Conservation (phyloP, 495 filamentous ascomycete genomes). For the Penicillium simplicissimum region DNA sequence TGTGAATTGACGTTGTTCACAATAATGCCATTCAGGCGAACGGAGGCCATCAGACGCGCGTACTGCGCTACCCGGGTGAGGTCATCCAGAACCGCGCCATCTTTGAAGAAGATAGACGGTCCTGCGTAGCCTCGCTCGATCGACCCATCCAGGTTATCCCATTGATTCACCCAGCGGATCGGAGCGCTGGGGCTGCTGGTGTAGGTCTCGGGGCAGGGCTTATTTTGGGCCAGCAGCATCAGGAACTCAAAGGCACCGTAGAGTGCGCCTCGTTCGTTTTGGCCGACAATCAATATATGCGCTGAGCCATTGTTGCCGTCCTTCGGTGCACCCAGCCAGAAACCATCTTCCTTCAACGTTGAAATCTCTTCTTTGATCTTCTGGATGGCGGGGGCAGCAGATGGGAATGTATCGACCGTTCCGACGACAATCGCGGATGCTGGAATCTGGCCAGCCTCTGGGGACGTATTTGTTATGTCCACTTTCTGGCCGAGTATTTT, state of each 20-base stretch:
- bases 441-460: background rate
- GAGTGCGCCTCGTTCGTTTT: slow-evolving; percentile 65
- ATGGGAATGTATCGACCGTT: background rate
- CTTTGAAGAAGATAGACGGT: slow-evolving; percentile 62
- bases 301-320: slow-evolving; percentile 29
- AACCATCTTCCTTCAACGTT: background rate
- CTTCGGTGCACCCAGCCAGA: slow-evolving; percentile 8
- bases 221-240: slow-evolving; percentile 57
- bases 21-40: slow-evolving; percentile 63
- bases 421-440: background rate
- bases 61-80: slow-evolving; percentile 58
- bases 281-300: slow-evolving; percentile 53
- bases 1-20: slow-evolving; percentile 74
- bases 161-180: slow-evolving; percentile 68
- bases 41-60: slow-evolving; percentile 63
- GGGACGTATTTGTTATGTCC: background rate
- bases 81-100: slow-evolving; percentile 52
- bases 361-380: background rate
- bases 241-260: slow-evolving; percentile 70
- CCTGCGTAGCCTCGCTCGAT: slow-evolving; percentile 68
- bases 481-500: slow-evolving; percentile 52
- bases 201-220: slow-evolving; percentile 51
- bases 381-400: background rate
- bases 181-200: slow-evolving; percentile 56
- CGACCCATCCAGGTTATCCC: slow-evolving; percentile 68